Evolutionary conservation across 352 stramenopile genomes (phyloP).

Genomic region (Pythium volutum): DNA sequence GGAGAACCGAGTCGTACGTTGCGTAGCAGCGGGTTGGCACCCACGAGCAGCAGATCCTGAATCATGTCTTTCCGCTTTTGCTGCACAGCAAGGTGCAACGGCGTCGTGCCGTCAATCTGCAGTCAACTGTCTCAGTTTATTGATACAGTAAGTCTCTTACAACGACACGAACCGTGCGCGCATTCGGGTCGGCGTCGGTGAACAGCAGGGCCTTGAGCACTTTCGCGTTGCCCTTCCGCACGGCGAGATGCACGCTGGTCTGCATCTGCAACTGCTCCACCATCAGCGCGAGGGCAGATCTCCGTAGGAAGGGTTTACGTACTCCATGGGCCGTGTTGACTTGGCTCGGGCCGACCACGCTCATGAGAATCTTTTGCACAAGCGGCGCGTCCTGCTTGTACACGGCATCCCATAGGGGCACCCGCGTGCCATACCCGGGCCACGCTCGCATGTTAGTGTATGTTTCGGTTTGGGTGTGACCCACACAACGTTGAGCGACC

Average conservation of each 20-base stretch:
- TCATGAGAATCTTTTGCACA: constrained; percentile 43
- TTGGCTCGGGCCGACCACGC: constrained; percentile 26
- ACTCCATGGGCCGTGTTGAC: constrained; percentile 57
- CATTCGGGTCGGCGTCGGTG: constrained; percentile 38
- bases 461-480: constrained; percentile 1
- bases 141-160: not conserved
- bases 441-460: constrained; percentile 28
- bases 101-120: constrained; percentile 61
- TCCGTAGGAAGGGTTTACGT: not conserved
- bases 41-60: constrained; percentile 52
- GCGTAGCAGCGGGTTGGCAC: constrained; percentile 51
- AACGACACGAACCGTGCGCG: constrained; percentile 32
- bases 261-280: constrained; percentile 53
- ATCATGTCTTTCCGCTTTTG: constrained; percentile 49
- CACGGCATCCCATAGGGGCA: constrained; percentile 62
- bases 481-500: constrained; percentile 16
- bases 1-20: constrained; percentile 33
- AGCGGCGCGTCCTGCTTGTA: constrained; percentile 37
- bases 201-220: constrained; percentile 59
- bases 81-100: constrained; percentile 52
- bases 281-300: not conserved
- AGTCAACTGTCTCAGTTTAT: not conserved
- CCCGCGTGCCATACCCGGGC: constrained; percentile 36
- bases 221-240: constrained; percentile 48
- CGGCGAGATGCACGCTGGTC: constrained; percentile 57